phyloP scores from a whole-genome alignment of 495 filamentous ascomycete species.

The Aspergillus haitiensis region DNA sequence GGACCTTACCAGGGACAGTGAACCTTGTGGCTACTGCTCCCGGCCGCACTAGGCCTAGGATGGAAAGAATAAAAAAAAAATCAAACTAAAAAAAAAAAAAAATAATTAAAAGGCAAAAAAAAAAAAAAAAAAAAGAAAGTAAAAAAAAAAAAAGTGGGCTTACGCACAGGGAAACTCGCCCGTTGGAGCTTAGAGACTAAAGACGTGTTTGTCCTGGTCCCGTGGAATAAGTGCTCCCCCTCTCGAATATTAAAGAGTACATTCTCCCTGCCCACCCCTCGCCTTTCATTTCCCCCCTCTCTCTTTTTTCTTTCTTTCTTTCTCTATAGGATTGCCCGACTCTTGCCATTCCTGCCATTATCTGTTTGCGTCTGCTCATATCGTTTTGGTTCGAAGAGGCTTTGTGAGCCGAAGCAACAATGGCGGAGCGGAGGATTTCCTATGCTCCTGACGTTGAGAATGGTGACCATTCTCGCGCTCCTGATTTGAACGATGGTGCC shows the following conservation, averaged over 20 bases:
- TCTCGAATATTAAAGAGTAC: constrained; percentile 32
- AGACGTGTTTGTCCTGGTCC: constrained; percentile 34
- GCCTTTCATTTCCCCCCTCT: constrained; percentile 30
- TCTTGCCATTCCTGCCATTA: constrained; percentile 45
- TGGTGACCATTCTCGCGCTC: constrained; percentile 44
- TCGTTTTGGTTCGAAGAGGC: constrained; percentile 43
- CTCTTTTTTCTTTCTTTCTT: constrained; percentile 27
- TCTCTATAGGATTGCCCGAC: constrained; percentile 47
- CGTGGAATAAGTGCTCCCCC: constrained; percentile 32
- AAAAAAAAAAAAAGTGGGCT: constrained; percentile 30
- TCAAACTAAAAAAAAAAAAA: constrained; percentile 16
- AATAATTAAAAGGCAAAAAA: constrained; percentile 7
- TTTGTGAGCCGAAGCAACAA: constrained; percentile 52
- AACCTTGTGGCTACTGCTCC: constrained; percentile 29
- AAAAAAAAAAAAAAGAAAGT: constrained; percentile 19
- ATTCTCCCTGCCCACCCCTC: constrained; percentile 25
- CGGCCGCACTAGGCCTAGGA: constrained; percentile 19
- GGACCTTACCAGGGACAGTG: constrained; percentile 26
- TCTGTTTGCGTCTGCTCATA: constrained; percentile 44
- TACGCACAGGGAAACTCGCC: constrained; percentile 34
- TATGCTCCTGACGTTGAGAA: constrained; percentile 55
- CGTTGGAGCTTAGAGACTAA: constrained; percentile 30
- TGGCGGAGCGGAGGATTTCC: constrained; percentile 56
- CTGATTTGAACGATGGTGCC: constrained; percentile 34
- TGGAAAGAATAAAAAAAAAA: constrained; percentile 18